A percentile compares a stretch with the other conserved stretches of the same genome.
phyloP scores from a whole-genome alignment of 2,329 filamentous ascomycete species.

The Xylariaceae sp. region DNA sequence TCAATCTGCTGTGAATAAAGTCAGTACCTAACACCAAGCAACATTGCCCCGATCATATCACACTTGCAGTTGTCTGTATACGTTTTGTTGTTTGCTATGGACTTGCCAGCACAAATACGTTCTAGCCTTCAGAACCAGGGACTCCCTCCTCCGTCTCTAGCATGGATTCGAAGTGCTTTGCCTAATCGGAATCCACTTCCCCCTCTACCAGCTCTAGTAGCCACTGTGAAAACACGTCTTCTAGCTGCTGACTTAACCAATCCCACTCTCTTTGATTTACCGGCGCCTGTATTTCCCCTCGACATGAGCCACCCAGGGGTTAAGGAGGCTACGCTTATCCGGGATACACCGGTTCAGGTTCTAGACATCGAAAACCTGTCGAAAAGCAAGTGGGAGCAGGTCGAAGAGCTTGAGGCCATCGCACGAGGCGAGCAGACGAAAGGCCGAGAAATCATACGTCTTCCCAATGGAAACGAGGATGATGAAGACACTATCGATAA shows the following conservation, averaged over 20 bases:
- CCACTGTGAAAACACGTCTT: conserved; percentile 81
- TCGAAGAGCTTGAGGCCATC: conserved; percentile 78
- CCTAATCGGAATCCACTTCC: conserved; percentile 60
- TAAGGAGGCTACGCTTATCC: conserved; percentile 61
- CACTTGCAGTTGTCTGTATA: background rate
- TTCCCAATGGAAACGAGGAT: conserved; percentile 53
- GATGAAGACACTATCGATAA: conserved; percentile 50
- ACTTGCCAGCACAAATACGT: conserved; percentile 56
- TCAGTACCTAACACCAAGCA: background rate
- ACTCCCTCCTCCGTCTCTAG: conserved; percentile 56
- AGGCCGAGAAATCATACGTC: conserved; percentile 81
- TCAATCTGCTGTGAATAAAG: too few species aligned
- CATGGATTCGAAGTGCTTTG: conserved; percentile 71
- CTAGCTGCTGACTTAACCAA: conserved; percentile 77
- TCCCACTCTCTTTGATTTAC: conserved; percentile 56
- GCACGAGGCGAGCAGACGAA: conserved; percentile 75
- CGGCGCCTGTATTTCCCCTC: conserved; percentile 54
- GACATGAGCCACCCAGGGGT: conserved; percentile 59
- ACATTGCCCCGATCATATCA: background rate
- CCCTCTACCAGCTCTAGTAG: conserved; percentile 73
- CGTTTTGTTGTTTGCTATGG: conserved; percentile 32
- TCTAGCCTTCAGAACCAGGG: conserved; percentile 57
- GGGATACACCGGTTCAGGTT: conserved; percentile 78
- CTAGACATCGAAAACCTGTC: conserved; percentile 85
- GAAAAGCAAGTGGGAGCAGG: conserved; percentile 81